Evolutionary conservation across 208 protist genomes (phyloP), one percentile per base, ranked within the genome.

Genomic region (Tritrichomonas musculus): DNA sequence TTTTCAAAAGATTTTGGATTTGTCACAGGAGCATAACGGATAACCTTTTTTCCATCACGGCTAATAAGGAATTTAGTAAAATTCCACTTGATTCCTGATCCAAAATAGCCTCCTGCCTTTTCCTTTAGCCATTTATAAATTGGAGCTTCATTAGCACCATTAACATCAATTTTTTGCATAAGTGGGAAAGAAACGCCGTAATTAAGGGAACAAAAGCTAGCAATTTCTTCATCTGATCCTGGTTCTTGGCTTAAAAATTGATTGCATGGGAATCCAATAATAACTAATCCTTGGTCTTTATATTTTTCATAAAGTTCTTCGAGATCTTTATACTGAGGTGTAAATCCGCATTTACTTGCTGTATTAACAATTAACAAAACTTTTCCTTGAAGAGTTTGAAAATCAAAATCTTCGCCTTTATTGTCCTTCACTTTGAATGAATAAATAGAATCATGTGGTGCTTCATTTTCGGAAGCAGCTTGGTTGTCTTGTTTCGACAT

Each of bases 201-300:
- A 9, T 92, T 92, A 25, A 64, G 27, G 30, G 47, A 53, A 47
- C 47, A 92, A 20, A 53, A 64, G 5, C 13, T n/a, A 27, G 39
- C 39, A 30, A 92, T 92, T 75, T 92, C 47, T 44, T 64, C 47
- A 50, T 92, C 44, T n/a, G 36, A 11, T 25, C 47, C 47, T 75
- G 88, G 47, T 30, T 92, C 88, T 41, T 92, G 88, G 8, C 13
- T 55, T 25, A 69, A 30, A 25, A 75, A 92, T 41, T 92, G 88
- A 25, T 64, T 53, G 65, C 88, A 92, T 50, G 88, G 88, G 47
- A 92, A 92, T n/a, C 39, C 88, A 92, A 92, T 53, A 20, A 92
- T 50, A 30, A 30, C 47, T 30, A 92, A 25, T 1, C 88, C 88
- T 27, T 5, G 33, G 50, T 92, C 88, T 41, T 92, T 92, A 25